A percentile compares a stretch with the other conserved stretches of the same genome.
Evolutionary conservation across 768 basidiomycete species (phyloP).

Genomic region (Tulasnella sp.): DNA sequence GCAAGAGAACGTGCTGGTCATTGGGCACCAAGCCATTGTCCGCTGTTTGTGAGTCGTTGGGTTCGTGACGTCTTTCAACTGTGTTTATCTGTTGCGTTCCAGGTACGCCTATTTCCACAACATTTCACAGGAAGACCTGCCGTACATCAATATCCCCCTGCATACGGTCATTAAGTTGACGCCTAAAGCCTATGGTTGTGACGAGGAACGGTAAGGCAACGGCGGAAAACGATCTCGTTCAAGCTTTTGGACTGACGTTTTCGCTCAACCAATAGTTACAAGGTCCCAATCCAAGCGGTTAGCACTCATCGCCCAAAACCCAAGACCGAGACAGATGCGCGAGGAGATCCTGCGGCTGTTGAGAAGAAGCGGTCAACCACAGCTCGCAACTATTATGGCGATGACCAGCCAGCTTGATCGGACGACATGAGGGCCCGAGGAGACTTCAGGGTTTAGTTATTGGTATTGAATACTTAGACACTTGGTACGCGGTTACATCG

Average conservation of each 20-base stretch:
- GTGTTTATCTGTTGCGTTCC: slow-evolving; percentile 3
- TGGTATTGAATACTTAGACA: slow-evolving; percentile 14
- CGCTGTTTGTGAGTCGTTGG: slow-evolving; percentile 53
- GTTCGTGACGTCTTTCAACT: slow-evolving; percentile 10
- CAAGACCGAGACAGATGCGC: slow-evolving; percentile 14
- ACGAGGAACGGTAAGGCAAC: slow-evolving; percentile 78
- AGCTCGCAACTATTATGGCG: slow-evolving; percentile 34
- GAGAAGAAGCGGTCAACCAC: not conserved
- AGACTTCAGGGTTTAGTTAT: not conserved
- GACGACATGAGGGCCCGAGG: not conserved
- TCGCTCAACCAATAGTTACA: slow-evolving; percentile 13
- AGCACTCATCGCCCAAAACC: slow-evolving; percentile 37
- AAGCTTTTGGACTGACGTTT: not conserved
- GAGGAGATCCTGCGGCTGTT: slow-evolving; percentile 10
- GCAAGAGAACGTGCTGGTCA: slow-evolving; percentile 95
- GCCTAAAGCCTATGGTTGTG: slow-evolving; percentile 97
- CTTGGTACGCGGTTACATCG: slow-evolving; percentile 1
- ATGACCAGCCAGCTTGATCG: not conserved
- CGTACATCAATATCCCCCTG: slow-evolving; percentile 95
- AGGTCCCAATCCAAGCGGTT: slow-evolving; percentile 36
- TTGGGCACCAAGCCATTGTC: slow-evolving; percentile 92
- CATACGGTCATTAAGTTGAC: slow-evolving; percentile 99
- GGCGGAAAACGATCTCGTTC: not conserved
- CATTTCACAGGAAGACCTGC: slow-evolving; percentile 87
- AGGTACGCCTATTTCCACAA: slow-evolving; percentile 98